Evolutionary conservation across 768 basidiomycete species (phyloP), one percentile per base, ranked within the genome.

Genomic region (Rubroboletus satanas): DNA sequence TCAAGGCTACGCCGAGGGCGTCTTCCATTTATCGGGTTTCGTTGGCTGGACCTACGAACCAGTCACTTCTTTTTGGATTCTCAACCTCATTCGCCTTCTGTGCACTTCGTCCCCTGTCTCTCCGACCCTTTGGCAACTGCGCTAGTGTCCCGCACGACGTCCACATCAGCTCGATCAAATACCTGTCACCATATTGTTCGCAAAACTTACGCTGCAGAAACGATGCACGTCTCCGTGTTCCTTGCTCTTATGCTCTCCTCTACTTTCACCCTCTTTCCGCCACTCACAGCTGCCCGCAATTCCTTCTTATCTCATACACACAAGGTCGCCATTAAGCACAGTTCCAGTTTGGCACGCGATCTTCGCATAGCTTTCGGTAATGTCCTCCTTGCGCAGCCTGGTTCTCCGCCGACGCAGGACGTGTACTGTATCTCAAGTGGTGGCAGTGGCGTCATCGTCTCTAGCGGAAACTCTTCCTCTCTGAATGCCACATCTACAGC

Each of bases 341-440:
- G 85, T 39, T 78, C 79, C 45, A 78, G 70, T 51, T 74, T 91
- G 29, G 85, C 87, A 17, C 78, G 77, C 52, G 89, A 91, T 68
- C 75, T 91, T 52, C 84, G 87, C 29, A 63, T 83, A 33, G 85
- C 84, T 12, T 83, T 90, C 63, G 71, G 77, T 21, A 75, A 78
- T 23, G 71, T 85, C 26, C 73, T 85, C 11, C 71, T 77, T 31
- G 66, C 78, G 14, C 76, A 80, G 51, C 74, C 72, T 8, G 66
- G 59, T 44, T 54, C 64, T 33, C 56, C 55, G 7, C 63, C 66
- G 23, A 52, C 63, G n/a, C 66, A 66, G 45, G 66, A 67, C 18
- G 71, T 71, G 18, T 78, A 66, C 52, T 78, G 77, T 55, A 66
- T 76, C 51, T 65, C 55, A 37, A 63, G 15, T 35, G 53, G 60